Base-by-base conservation (phyloP, 108 stramenopile species). In the Nannochloropsis gaditana region DNA sequence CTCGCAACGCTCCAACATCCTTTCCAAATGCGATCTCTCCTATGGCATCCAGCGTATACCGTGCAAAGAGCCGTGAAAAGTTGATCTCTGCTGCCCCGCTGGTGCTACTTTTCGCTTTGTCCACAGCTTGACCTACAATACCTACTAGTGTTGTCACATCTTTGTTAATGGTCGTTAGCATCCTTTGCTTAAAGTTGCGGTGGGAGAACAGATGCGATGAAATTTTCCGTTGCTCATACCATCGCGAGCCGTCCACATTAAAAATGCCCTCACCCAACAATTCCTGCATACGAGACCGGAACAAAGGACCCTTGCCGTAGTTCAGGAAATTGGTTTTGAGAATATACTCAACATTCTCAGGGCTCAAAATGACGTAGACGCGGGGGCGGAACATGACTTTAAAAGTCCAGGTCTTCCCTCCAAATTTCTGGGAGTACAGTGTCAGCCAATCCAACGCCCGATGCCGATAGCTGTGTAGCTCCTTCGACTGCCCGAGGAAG, bases 211-310 rank as follows among this genome's bases (percentile, higher is more conserved):
- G 80, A 42, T 84, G 79, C 44, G 91, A 84, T 10, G 90, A 85
- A 11, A 87, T 87, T 73, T 92, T 93, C 44, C 93, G 91, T 21
- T 93, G 93, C 41, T 44, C 17, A n/a, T 87, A 83, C 93, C 93
- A 93, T 9, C n/a, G 43, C 21, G 73, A 11, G 31, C 90, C 90
- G 80, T 92, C 93, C 6, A 85, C 83, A 79, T 87, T 87, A 81
- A 93, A 92, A 79, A 93, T 92, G 42, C 93, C 93, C 17, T 89
- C 80, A 43, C 92, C 91, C 9, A 92, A 82, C 41, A 73, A n/a
- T n/a, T 73, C 86, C 17, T 79, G 41, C 11, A 90, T 80, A 41
- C 15, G 42, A 8, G 11, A 17, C 15, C 80, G 21, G n/a, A 87
- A 82, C 17, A 59, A 17, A 6, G 45, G 41, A 11, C 91, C 92